phyloP scores from a whole-genome alignment of 805 yeast species.

The Cyberlindnera maclurae region DNA sequence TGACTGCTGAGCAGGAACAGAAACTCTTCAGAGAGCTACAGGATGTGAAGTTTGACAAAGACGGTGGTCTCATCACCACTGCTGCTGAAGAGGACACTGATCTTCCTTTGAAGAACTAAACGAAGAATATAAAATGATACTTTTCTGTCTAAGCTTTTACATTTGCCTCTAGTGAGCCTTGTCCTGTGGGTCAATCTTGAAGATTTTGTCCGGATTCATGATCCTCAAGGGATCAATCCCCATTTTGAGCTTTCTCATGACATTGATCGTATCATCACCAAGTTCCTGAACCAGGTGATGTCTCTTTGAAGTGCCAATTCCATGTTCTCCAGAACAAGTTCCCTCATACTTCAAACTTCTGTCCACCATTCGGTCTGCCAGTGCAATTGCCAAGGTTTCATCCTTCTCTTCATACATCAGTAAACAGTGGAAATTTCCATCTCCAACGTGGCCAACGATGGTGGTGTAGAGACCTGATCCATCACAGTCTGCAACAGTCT shows the following conservation, averaged over 20 bases:
- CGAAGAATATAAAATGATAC: neutral
- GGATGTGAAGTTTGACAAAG: slow-evolving; percentile 28
- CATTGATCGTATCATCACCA: slow-evolving; percentile 56
- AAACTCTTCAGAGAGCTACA: slow-evolving; percentile 39
- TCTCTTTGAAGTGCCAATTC: slow-evolving; percentile 73
- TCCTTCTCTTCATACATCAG: slow-evolving; percentile 52
- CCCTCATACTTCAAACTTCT: slow-evolving; percentile 67
- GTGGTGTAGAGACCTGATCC: slow-evolving; percentile 47
- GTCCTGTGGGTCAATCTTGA: slow-evolving; percentile 55
- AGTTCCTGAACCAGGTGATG: slow-evolving; percentile 53
- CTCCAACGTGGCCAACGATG: slow-evolving; percentile 77
- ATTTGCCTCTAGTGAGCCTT: slow-evolving; percentile 19
- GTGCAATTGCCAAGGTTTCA: slow-evolving; percentile 35
- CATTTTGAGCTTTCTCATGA: slow-evolving; percentile 68
- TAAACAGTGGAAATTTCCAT: slow-evolving; percentile 72
- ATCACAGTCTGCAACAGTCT: slow-evolving; percentile 53
- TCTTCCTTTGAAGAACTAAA: neutral
- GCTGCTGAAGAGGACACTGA: slow-evolving; percentile 2
- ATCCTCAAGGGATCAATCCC: slow-evolving; percentile 69
- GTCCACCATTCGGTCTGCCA: slow-evolving; percentile 57
- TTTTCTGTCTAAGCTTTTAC: too few species aligned
- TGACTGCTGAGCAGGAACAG: slow-evolving; percentile 45
- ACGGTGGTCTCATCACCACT: slow-evolving; percentile 23
- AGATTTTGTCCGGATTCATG: slow-evolving; percentile 74
- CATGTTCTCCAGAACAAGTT: slow-evolving; percentile 84